These are phyloP conservation scores for Aureobasidium sp. DNA, from an alignment of 2,329 filamentous ascomycete species.

Conservation along the genomic window DNA sequence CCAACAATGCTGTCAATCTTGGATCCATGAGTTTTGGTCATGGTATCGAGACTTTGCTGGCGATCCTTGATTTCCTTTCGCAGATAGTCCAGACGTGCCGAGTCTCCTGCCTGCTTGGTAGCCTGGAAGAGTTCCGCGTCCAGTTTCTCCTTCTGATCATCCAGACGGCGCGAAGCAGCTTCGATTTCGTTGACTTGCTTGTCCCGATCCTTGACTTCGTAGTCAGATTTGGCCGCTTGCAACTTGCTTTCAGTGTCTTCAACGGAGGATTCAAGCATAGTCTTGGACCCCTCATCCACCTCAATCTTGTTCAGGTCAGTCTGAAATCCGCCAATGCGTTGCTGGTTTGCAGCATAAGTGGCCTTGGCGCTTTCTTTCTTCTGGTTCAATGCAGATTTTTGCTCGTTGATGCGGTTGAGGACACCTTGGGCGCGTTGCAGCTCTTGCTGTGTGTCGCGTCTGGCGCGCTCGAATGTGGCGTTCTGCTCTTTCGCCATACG, in stretches of 20 bases:
- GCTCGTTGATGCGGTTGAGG: constrained; percentile 66
- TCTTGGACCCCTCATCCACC: constrained; percentile 77
- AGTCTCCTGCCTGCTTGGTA: constrained; percentile 70
- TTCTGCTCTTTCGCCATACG: constrained; percentile 72
- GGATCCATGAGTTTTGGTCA: constrained; percentile 64
- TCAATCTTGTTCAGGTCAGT: constrained; percentile 62
- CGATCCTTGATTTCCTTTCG: constrained; percentile 72
- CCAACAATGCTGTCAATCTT: constrained; percentile 61
- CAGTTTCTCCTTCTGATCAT: constrained; percentile 63
- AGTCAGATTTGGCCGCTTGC: constrained; percentile 52
- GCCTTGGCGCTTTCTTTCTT: constrained; percentile 66
- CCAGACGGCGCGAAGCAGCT: constrained; percentile 56
- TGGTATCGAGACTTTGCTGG: constrained; percentile 65
- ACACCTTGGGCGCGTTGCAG: constrained; percentile 61
- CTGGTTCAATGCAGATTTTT: constrained; percentile 63
- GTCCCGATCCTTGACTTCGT: constrained; percentile 60
- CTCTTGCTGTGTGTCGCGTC: constrained; percentile 65
- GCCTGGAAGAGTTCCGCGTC: constrained; percentile 76
- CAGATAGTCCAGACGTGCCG: constrained; percentile 74
- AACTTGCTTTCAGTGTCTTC: constrained; percentile 60
- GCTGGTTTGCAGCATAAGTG: constrained; percentile 66
- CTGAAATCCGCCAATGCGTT: constrained; percentile 58
- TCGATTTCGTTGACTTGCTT: constrained; percentile 60
- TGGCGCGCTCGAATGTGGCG: constrained; percentile 64
- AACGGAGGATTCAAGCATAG: constrained; percentile 64